Conservation (phyloP, 2,329 filamentous ascomycete species). For the Tolypocladium tundrense region DNA sequence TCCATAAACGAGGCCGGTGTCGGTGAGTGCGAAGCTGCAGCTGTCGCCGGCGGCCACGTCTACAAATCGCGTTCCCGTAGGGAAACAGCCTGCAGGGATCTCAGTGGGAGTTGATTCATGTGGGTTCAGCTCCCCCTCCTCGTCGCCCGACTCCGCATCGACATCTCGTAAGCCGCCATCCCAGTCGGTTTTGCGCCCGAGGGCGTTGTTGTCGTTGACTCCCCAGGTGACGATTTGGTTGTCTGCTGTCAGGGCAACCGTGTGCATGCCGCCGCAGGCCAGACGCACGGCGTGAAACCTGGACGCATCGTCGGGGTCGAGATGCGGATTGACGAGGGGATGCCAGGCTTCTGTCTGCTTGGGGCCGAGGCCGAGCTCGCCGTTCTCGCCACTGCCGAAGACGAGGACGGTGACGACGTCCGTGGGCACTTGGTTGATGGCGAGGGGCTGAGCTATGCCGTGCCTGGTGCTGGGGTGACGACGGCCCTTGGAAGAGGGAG, state of each 20-base stretch:
- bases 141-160: slow-evolving; percentile 24
- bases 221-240: too few species aligned
- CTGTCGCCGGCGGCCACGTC: slow-evolving; percentile 59
- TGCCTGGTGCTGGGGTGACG: neutral
- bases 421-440: slow-evolving; percentile 33
- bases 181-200: slow-evolving; percentile 27
- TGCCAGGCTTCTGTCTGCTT: slow-evolving; percentile 21
- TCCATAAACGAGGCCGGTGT: slow-evolving; percentile 58
- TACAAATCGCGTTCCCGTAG: slow-evolving; percentile 35
- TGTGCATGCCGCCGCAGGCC: too few species aligned
- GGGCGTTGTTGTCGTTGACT: too few species aligned
- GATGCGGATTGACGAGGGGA: slow-evolving; percentile 45
- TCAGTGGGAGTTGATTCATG: slow-evolving; percentile 52
- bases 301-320: too few species aligned
- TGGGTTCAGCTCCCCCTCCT: slow-evolving; percentile 51
- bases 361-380: slow-evolving; percentile 63
- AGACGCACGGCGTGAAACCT: too few species aligned
- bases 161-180: slow-evolving; percentile 44
- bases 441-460: neutral
- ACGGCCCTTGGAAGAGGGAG: too few species aligned
- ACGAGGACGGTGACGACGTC: slow-evolving; percentile 63
- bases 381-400: slow-evolving; percentile 67
- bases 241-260: too few species aligned
- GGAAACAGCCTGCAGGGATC: slow-evolving; percentile 43
- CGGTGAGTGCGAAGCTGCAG: slow-evolving; percentile 59